Conservation (phyloP, 2,329 filamentous ascomycete genomes). For the Rutstroemia sp. region DNA sequence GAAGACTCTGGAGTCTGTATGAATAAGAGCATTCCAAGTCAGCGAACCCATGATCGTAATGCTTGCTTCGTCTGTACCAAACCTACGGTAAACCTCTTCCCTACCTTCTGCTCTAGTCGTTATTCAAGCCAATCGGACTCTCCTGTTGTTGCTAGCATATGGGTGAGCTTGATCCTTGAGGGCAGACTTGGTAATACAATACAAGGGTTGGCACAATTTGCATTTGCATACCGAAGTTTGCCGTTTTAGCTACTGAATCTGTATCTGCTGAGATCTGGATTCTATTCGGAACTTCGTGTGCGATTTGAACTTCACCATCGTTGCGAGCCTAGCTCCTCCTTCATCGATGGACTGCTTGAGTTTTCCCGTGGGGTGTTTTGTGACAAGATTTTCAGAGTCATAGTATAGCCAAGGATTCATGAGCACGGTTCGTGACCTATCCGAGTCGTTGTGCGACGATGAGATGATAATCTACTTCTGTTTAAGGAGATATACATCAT, state of each 20-base stretch:
- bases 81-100: slow-evolving; percentile 8
- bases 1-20: too few species aligned
- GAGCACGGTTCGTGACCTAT: not conserved
- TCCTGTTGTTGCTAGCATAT: slow-evolving; percentile 1
- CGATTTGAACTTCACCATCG: too few species aligned
- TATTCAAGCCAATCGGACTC: slow-evolving; percentile 5
- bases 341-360: too few species aligned
- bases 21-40: not conserved
- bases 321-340: too few species aligned
- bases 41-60: slow-evolving; percentile 1
- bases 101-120: not conserved
- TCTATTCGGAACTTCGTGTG: not conserved
- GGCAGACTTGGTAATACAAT: not conserved
- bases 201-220: not conserved
- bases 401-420: not conserved
- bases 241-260: not conserved
- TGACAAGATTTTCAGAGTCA: not conserved
- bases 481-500: not conserved
- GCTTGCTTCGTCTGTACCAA: slow-evolving; percentile 9
- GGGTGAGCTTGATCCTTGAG: not conserved
- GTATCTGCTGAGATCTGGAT: not conserved
- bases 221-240: not conserved
- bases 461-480: not conserved
- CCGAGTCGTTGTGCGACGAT: not conserved
- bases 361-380: too few species aligned